phyloP scores from a whole-genome alignment of 1,284 basidiomycete genomes.

The Tilletia horrida region DNA sequence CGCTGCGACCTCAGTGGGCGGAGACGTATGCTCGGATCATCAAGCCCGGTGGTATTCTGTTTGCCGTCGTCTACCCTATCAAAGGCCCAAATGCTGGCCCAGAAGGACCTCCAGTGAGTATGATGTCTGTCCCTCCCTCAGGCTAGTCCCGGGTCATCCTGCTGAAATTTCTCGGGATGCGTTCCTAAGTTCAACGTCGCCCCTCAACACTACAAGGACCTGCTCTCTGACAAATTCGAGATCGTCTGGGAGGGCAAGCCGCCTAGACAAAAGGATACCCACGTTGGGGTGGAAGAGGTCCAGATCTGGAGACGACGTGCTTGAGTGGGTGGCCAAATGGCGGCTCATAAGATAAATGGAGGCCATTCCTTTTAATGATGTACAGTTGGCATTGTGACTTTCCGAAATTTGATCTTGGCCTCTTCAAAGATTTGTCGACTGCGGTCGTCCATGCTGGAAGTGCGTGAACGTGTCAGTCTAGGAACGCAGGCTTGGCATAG shows the following conservation, averaged over 20 bases:
- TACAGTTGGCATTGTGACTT: conserved; percentile 24
- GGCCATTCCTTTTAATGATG: neutral
- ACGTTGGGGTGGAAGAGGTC: neutral
- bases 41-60: conserved; percentile 29
- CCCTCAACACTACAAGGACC: conserved; percentile 15
- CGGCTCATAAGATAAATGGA: no score
- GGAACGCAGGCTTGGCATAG: conserved; percentile 96
- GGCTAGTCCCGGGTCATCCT: neutral
- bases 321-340: no score
- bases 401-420: conserved; percentile 55
- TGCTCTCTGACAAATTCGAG: conserved; percentile 13
- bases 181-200: conserved; percentile 15
- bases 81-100: conserved; percentile 32
- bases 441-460: conserved; percentile 66
- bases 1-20: conserved; percentile 32
- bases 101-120: conserved; percentile 32
- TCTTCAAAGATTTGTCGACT: conserved; percentile 54
- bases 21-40: conserved; percentile 36
- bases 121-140: neutral
- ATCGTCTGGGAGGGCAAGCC: conserved; percentile 17
- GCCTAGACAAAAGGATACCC: conserved; percentile 7
- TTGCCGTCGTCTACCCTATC: conserved; percentile 40
- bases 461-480: conserved; percentile 91
- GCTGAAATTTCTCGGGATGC: neutral
- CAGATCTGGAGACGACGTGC: conserved; percentile 13